Evolutionary conservation across 139 green algal genomes (phyloP).

Genomic region (Chlamydomonas eustigma): DNA sequence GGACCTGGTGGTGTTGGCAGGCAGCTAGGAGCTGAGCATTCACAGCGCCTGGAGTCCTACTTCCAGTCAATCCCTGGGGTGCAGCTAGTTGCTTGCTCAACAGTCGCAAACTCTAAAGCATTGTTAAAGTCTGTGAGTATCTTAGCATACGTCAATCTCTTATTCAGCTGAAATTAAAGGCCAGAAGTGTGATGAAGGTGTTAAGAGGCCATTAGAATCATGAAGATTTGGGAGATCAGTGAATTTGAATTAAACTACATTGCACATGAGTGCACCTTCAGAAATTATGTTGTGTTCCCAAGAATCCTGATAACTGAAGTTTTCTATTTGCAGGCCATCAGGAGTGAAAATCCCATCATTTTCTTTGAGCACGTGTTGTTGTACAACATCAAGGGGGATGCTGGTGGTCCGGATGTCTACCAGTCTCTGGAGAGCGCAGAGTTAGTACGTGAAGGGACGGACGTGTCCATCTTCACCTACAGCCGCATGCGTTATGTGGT

Average conservation of each 20-base stretch:
- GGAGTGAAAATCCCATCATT: constrained; percentile 81
- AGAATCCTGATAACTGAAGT: neutral
- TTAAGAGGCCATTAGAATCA: too few species aligned
- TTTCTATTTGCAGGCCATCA: constrained; percentile 50
- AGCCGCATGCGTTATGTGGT: constrained; percentile 91
- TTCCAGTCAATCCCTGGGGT: constrained; percentile 95
- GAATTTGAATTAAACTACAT: too few species aligned
- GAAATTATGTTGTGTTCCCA: neutral
- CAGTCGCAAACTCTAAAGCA: constrained; percentile 84
- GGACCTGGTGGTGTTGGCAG: constrained; percentile 72
- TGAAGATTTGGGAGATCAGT: too few species aligned
- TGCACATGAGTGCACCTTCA: neutral
- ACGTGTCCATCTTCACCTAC: constrained; percentile 94
- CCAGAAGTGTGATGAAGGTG: too few species aligned
- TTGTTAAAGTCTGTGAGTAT: constrained; percentile 81
- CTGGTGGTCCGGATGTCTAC: constrained; percentile 4
- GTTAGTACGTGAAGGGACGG: constrained; percentile 77
- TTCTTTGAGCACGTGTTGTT: constrained; percentile 98
- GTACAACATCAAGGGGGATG: constrained; percentile 87
- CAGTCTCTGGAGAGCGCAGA: constrained; percentile 40
- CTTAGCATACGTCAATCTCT: too few species aligned
- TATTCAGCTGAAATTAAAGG: too few species aligned
- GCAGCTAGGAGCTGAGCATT: constrained; percentile 95
- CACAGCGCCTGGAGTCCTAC: constrained; percentile 93
- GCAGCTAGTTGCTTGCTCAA: constrained; percentile 90